phyloP scores from a whole-genome alignment of 768 basidiomycete species.

The Lactarius quietus region DNA sequence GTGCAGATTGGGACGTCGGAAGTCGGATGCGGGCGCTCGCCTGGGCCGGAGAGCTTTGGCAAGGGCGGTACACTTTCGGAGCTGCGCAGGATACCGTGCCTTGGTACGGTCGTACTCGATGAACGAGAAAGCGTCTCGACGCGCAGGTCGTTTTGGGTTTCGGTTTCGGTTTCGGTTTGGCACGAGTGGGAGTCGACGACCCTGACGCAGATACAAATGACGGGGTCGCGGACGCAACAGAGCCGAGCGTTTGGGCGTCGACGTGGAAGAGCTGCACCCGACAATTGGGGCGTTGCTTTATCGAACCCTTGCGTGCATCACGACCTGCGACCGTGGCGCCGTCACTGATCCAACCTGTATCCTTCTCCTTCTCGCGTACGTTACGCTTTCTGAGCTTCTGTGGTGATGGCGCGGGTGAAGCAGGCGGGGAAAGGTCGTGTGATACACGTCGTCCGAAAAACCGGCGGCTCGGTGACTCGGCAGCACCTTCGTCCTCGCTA shows the following conservation, averaged over 20 bases:
- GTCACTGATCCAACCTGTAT: conserved; percentile 26
- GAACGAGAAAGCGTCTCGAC: conserved; percentile 16
- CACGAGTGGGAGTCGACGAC: conserved; percentile 1
- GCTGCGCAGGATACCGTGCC: conserved; percentile 15
- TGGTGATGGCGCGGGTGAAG: background rate
- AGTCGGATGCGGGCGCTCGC: background rate
- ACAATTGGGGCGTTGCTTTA: background rate
- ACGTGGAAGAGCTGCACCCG: background rate
- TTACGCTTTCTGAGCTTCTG: conserved; percentile 15
- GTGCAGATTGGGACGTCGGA: conserved; percentile 7
- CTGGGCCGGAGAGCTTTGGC: background rate
- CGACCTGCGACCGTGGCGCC: conserved; percentile 20
- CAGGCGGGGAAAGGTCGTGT: conserved; percentile 9
- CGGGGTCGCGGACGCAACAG: background rate
- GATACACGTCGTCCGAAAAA: conserved; percentile 15
- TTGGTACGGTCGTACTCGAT: conserved; percentile 12
- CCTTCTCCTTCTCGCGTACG: conserved; percentile 8
- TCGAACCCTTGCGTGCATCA: conserved; percentile 15
- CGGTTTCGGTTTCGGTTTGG: conserved; percentile 2
- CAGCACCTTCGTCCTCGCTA: conserved; percentile 28
- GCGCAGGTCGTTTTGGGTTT: conserved; percentile 17
- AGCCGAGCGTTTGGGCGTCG: conserved; percentile 10
- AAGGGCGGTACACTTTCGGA: conserved; percentile 2
- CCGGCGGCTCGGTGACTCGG: conserved; percentile 13
- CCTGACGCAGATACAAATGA: background rate